These are phyloP conservation scores for Avicennia marina DNA, from an alignment of 257 asterid genomes.

Conservation along the genomic window DNA sequence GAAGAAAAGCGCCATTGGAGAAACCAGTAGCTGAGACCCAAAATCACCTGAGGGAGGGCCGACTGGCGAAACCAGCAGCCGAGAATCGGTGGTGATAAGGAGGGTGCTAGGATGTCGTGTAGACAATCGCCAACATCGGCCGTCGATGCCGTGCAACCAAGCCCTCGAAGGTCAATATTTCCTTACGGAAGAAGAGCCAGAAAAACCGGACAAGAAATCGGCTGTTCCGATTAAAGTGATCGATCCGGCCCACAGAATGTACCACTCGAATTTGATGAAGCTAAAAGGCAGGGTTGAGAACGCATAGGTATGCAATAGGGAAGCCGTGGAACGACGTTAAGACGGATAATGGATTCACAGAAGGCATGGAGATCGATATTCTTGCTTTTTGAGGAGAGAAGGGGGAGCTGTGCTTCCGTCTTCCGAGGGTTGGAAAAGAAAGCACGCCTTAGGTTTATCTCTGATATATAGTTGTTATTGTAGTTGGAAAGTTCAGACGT, in stretches of 20 bases:
- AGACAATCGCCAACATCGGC: background rate
- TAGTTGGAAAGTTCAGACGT: no score
- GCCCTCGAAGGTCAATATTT: background rate
- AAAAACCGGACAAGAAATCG: no score
- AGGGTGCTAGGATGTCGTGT: background rate
- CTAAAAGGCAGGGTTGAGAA: background rate
- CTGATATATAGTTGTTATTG: no score
- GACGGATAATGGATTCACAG: background rate
- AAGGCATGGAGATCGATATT: background rate
- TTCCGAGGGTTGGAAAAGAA: no score
- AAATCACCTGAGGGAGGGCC: no score
- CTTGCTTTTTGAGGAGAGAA: background rate
- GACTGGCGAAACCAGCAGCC: no score
- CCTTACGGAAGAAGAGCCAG: background rate
- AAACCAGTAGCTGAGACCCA: no score
- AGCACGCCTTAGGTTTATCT: no score
- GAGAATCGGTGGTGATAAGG: background rate
- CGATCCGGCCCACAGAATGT: background rate
- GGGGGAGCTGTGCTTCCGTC: no score
- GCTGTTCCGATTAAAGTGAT: background rate
- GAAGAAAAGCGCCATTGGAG: no score
- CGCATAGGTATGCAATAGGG: slow-evolving; percentile 4
- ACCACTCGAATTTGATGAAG: background rate
- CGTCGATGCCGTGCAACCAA: background rate
- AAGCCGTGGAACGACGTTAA: slow-evolving; percentile 10